Evolutionary conservation across 495 filamentous ascomycete genomes (phyloP).

Genomic region (Podospora comata): DNA sequence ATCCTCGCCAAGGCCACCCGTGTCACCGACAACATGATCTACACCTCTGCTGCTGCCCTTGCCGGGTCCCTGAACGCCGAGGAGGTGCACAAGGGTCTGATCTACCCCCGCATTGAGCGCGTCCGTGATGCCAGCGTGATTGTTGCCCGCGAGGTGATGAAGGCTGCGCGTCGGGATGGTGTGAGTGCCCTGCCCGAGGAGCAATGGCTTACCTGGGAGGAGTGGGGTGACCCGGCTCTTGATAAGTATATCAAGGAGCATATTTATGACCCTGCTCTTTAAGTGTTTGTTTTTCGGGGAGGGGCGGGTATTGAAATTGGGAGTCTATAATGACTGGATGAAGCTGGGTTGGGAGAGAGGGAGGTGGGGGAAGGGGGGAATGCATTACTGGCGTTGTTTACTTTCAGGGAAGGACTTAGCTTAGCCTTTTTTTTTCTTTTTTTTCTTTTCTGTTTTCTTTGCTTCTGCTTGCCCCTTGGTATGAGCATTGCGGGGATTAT

Average conservation of each 20-base stretch:
- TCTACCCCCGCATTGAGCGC: slow-evolving; percentile 91
- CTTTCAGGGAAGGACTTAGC: background rate
- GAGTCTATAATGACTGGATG: background rate
- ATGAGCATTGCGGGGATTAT: background rate
- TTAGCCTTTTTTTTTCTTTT: slow-evolving; percentile 1
- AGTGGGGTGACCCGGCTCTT: slow-evolving; percentile 71
- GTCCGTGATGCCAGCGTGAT: slow-evolving; percentile 86
- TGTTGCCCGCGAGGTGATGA: slow-evolving; percentile 90
- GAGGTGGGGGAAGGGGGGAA: background rate
- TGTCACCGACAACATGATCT: slow-evolving; percentile 94
- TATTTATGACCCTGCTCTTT: slow-evolving; percentile 69
- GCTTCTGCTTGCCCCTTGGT: background rate
- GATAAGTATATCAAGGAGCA: slow-evolving; percentile 73
- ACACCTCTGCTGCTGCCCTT: slow-evolving; percentile 82
- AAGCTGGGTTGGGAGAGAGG: background rate
- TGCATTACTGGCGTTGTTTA: background rate
- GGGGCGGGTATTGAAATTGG: background rate
- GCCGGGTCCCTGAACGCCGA: slow-evolving; percentile 72
- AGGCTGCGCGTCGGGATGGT: slow-evolving; percentile 65
- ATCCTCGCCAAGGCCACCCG: slow-evolving; percentile 86
- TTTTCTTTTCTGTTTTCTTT: background rate
- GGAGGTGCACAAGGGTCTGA: slow-evolving; percentile 74
- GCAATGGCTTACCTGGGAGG: slow-evolving; percentile 79
- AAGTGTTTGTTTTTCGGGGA: background rate
- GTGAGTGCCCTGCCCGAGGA: slow-evolving; percentile 58